A percentile compares a stretch with the other conserved stretches of the same genome.
These are phyloP conservation scores for Linderniella brevidens DNA, from an alignment of 257 asterid species.

Conservation along the genomic window DNA sequence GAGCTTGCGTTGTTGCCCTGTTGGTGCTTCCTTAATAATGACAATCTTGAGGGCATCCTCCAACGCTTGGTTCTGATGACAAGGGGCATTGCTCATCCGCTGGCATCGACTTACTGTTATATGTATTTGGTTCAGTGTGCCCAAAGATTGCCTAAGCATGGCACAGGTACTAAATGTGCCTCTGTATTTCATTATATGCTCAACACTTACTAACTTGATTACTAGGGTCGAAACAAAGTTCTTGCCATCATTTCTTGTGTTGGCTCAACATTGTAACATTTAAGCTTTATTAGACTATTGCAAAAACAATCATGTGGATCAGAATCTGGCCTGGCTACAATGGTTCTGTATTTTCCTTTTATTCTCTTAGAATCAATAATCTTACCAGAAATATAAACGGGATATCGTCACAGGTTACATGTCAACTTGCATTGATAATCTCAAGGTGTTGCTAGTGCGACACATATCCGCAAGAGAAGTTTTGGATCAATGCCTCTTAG, in stretches of 20 bases:
- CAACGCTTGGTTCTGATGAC: constrained; percentile 65
- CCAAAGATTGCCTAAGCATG: constrained; percentile 37
- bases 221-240: too few species aligned
- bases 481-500: constrained; percentile 19
- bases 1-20: constrained; percentile 75
- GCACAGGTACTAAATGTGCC: constrained; percentile 26
- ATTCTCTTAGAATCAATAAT: too few species aligned
- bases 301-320: too few species aligned
- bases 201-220: too few species aligned
- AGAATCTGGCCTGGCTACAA: not conserved
- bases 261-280: constrained; percentile 1
- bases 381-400: not conserved
- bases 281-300: not conserved
- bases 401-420: constrained; percentile 42
- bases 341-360: too few species aligned
- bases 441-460: constrained; percentile 32
- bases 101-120: constrained; percentile 66
- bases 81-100: constrained; percentile 82
- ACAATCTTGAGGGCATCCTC: constrained; percentile 37
- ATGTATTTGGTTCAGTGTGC: constrained; percentile 68
- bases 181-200: too few species aligned
- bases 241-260: too few species aligned
- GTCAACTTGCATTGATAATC: constrained; percentile 53
- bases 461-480: constrained; percentile 21
- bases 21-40: constrained; percentile 61